Evolutionary conservation across 495 filamentous ascomycete species (phyloP).

Genomic region (Oidiodendron maius): DNA sequence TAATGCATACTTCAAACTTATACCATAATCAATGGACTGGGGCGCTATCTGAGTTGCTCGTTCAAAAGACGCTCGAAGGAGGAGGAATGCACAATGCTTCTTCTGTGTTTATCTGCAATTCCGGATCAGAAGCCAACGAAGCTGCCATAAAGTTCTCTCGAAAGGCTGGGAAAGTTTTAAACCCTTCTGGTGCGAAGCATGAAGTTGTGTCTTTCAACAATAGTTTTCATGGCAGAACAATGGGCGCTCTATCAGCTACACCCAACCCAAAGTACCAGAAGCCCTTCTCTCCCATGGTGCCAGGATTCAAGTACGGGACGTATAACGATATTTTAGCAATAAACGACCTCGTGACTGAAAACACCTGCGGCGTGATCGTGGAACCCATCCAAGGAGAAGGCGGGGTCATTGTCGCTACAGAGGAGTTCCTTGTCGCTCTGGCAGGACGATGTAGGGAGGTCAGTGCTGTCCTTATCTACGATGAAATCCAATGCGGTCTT

Average conservation of each 20-base stretch:
- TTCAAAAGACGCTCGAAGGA: slow-evolving; percentile 64
- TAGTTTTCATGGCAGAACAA: slow-evolving; percentile 94
- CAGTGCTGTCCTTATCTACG: slow-evolving; percentile 83
- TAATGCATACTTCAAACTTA: slow-evolving; percentile 88
- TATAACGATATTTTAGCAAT: slow-evolving; percentile 77
- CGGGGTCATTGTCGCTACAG: slow-evolving; percentile 76
- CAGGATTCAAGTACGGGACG: slow-evolving; percentile 80
- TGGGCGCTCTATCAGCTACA: slow-evolving; percentile 86
- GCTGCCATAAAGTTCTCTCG: slow-evolving; percentile 95
- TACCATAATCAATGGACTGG: slow-evolving; percentile 96
- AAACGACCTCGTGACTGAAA: slow-evolving; percentile 64
- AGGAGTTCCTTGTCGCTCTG: slow-evolving; percentile 73
- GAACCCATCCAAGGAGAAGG: slow-evolving; percentile 98
- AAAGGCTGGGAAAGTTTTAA: slow-evolving; percentile 72
- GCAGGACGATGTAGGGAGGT: slow-evolving; percentile 78
- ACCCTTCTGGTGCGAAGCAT: slow-evolving; percentile 66
- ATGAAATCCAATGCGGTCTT: slow-evolving; percentile 95
- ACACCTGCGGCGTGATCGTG: slow-evolving; percentile 91
- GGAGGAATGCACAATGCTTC: slow-evolving; percentile 76
- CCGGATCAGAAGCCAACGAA: slow-evolving; percentile 92
- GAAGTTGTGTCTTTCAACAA: slow-evolving; percentile 85
- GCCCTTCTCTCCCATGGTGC: slow-evolving; percentile 91
- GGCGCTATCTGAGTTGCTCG: slow-evolving; percentile 75
- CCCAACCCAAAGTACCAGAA: slow-evolving; percentile 98
- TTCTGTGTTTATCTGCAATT: slow-evolving; percentile 92